Percentiles rank a stretch among this genome's conserved stretches.
Evolutionary conservation across 345 rosid species (phyloP).

Genomic region (Eucalyptus tenuipes): DNA sequence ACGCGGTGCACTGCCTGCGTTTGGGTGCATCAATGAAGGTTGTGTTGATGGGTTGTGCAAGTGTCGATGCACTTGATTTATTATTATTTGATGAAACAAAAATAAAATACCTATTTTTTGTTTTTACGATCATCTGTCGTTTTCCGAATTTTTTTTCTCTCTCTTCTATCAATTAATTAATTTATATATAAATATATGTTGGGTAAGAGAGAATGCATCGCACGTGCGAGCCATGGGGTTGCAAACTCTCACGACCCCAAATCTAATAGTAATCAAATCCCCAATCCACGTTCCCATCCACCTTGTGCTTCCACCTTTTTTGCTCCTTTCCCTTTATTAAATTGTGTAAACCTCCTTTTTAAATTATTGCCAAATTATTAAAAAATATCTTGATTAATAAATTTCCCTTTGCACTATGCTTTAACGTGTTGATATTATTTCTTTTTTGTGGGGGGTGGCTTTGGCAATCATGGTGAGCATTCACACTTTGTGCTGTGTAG

Average conservation of each 20-base stretch:
- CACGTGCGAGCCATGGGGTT: background rate
- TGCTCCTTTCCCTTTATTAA: background rate
- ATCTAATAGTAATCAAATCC: background rate
- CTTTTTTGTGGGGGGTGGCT: background rate
- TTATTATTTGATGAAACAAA: too few relatives aligned
- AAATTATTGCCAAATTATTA: background rate
- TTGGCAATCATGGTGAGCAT: conserved; percentile 15
- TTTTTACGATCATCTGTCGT: background rate
- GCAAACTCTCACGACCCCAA: background rate
- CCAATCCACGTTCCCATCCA: background rate
- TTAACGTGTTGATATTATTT: background rate
- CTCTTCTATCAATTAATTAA: background rate
- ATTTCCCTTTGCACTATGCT: background rate
- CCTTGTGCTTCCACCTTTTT: background rate
- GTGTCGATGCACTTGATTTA: too few relatives aligned
- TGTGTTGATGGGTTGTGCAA: too few relatives aligned
- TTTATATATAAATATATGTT: background rate
- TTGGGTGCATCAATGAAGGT: too few relatives aligned
- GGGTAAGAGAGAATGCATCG: background rate
- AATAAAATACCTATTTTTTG: background rate
- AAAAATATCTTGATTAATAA: background rate
- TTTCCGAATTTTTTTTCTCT: background rate
- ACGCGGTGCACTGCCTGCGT: too few relatives aligned
- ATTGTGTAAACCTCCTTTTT: background rate
- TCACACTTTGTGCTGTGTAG: background rate